Evolutionary conservation across 139 green algal genomes (phyloP).

Genomic region (Chlamydomonas eustigma): DNA sequence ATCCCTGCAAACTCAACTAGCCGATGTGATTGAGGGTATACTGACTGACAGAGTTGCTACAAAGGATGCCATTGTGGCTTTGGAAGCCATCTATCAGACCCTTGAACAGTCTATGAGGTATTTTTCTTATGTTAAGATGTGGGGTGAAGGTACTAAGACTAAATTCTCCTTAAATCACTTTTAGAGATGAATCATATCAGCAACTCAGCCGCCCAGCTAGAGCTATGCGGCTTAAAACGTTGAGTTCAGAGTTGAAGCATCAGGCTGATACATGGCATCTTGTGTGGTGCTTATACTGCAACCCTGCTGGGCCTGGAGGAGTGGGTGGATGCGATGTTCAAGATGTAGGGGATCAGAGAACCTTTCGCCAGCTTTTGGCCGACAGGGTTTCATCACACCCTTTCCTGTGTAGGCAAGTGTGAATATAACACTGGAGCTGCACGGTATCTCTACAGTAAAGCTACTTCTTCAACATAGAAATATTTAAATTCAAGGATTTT

Average conservation of each 20-base stretch:
- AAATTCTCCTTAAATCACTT: background rate
- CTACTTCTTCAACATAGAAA: no score
- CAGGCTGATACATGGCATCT: slow-evolving; percentile 64
- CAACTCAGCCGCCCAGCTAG: slow-evolving; percentile 54
- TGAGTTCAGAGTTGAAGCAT: slow-evolving; percentile 55
- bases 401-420: background rate
- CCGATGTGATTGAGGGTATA: background rate
- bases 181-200: slow-evolving; percentile 18
- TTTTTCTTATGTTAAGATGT: background rate
- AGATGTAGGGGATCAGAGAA: slow-evolving; percentile 42
- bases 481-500: no score
- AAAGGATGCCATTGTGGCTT: background rate
- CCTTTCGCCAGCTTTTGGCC: slow-evolving; percentile 39
- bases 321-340: slow-evolving; percentile 35
- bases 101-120: background rate
- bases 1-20: slow-evolving; percentile 4
- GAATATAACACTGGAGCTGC: no score
- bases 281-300: slow-evolving; percentile 58
- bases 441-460: no score
- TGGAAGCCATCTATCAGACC: slow-evolving; percentile 7
- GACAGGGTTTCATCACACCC: slow-evolving; percentile 18
- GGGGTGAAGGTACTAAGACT: background rate
- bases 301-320: slow-evolving; percentile 41
- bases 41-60: slow-evolving; percentile 1
- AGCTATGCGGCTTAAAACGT: slow-evolving; percentile 40